Base-by-base conservation (phyloP, 148 eudicot genomes). In the Pharnaceum exiguum region DNA sequence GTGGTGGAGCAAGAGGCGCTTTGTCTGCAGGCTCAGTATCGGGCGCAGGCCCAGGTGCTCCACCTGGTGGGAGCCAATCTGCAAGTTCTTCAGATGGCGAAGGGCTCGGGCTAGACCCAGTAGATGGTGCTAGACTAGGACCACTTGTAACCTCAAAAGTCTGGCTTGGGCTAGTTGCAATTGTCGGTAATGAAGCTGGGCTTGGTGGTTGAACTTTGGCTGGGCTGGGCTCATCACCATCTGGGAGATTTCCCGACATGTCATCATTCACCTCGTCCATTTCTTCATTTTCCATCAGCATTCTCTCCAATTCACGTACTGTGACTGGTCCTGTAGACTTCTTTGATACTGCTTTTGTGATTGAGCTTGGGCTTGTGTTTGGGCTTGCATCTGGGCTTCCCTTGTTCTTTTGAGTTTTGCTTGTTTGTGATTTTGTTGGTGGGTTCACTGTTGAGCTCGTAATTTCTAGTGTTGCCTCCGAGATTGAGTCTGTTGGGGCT, bases 221-320 rank as follows among this genome's bases (percentile, higher is more conserved):
- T n/a, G 71, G 71, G 60, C 71, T 60, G 4, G 71, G 71, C 57
- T 69, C 73, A 25, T 69, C 67, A 18, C 67, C 73, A 46, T 69
- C 67, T 1, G 71, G 71, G 4, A 68, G 54, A 51, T 68, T 68
- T 26, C 66, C 65, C 5, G 71, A 68, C 71, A 68, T 68, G 60
- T 69, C 73, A 36, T 69, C 62, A 7, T 55, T 68, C 18, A 12
- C 25, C 16, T 19, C 46, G 17, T 44, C 39, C 28, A 43, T 51
- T 17, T 59, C 66, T 5, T 51, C 72, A 3, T 66, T 42, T 57
- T 27, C 44, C 63, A 57, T 57, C 2, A 57, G 2, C 5, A 66
- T 58, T 28, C 63, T 39, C 42, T 40, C 49, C 9, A 57, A 9
- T 7, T 57, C 48, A 6, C 17, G 33, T n/a, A 57, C 10, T 2